Evolutionary conservation across 1,139 yeast genomes (phyloP), one percentile per base, ranked within the genome.

Genomic region (Candida sp.): DNA sequence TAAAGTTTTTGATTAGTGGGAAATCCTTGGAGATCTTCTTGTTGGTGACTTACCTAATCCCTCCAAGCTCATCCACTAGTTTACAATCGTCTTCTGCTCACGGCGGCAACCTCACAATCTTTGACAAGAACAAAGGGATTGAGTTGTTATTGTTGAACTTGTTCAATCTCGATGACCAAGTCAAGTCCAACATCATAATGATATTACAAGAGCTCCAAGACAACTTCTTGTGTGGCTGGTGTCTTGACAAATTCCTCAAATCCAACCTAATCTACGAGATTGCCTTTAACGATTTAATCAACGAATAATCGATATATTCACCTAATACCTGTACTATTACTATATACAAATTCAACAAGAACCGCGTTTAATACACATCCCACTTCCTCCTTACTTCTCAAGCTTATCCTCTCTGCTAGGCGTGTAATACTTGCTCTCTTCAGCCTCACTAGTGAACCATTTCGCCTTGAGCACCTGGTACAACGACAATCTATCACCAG

Each of bases 181-280:
- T 77, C 44, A 77, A 77, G 57, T 64, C 73, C 25, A 76, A 74
- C 53, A 63, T 77, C 12, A 67, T 75, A 11, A 73, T 75, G 78
- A 77, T 77, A 30, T 58, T 77, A 48, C 80, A 77, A 56, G 81
- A 77, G 58, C 62, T 77, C 41, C 77, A 71, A 51, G 81, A 77
- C 49, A 75, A 76, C 62, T 73, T 69, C 50, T 60, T 77, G 28
- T 77, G 81, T 58, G 80, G 81, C 4, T 77, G 81, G 82, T 77
- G 81, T 58, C 63, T 77, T 46, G 66, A 66, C 32, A 70, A 68
- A 46, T 76, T 68, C 52, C 60, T 77, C 49, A 68, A 69, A 57
- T 66, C 76, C 23, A 77, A 77, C 54, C 54, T 68, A 59, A 68
- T 77, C 46, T 77, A 77, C 55, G 78, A 75, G 53, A 60, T 77